Conservation (phyloP, 768 basidiomycete genomes). For the Phanerochaete carnosa region DNA sequence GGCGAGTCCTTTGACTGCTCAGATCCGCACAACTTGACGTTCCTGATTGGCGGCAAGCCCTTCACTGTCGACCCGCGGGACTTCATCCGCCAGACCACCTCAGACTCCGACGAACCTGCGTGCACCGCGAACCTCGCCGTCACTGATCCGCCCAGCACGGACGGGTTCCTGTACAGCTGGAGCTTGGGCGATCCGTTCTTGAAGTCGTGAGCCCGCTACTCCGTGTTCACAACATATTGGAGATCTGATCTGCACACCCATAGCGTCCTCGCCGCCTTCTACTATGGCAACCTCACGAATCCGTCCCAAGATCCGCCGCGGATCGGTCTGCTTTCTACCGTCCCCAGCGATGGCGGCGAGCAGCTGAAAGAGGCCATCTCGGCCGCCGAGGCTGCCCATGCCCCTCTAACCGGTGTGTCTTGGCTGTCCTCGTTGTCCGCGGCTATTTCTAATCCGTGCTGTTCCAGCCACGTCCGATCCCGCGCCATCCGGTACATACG, state of each 20-base stretch:
- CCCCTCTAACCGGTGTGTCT: slow-evolving; percentile 29
- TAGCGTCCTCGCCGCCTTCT: slow-evolving; percentile 60
- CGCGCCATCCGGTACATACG: slow-evolving; percentile 36
- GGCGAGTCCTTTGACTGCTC: slow-evolving; percentile 50
- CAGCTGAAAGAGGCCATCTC: slow-evolving; percentile 33
- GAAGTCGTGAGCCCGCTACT: slow-evolving; percentile 52
- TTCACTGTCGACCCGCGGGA: slow-evolving; percentile 80
- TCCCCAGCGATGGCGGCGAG: slow-evolving; percentile 51
- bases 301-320: slow-evolving; percentile 67
- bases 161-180: slow-evolving; percentile 69
- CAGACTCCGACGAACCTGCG: slow-evolving; percentile 29
- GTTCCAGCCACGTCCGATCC: slow-evolving; percentile 35
- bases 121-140: slow-evolving; percentile 55
- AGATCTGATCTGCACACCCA: slow-evolving; percentile 22
- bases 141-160: slow-evolving; percentile 59
- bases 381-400: slow-evolving; percentile 25
- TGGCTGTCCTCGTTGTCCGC: background rate
- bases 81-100: slow-evolving; percentile 45
- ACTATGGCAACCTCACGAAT: slow-evolving; percentile 69
- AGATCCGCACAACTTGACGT: slow-evolving; percentile 58
- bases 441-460: background rate
- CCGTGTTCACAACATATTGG: background rate
- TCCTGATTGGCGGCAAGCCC: slow-evolving; percentile 62
- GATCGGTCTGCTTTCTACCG: slow-evolving; percentile 70
- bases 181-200: slow-evolving; percentile 75